Evolutionary conservation across 305 asterid species (phyloP).

Genomic region (Solanum aculeatissimum): DNA sequence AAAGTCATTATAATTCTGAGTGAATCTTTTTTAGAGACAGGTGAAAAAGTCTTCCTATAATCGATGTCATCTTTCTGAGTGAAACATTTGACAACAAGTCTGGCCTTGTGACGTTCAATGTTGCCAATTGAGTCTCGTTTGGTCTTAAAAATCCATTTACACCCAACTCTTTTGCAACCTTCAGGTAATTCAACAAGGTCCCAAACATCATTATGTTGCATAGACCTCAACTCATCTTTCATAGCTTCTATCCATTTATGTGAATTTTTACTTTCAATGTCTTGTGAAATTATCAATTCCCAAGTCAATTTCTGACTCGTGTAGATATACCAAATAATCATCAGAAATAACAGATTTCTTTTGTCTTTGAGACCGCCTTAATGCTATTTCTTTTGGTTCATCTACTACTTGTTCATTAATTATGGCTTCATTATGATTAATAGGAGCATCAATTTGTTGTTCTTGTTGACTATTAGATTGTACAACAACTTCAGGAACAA

Average conservation of each 20-base stretch:
- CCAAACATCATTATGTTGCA: not conserved
- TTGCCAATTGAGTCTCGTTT: not conserved
- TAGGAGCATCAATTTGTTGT: not conserved
- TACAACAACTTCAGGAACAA: not conserved
- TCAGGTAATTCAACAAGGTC: not conserved
- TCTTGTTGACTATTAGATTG: not conserved
- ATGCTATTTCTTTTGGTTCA: not conserved
- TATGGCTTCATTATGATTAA: not conserved
- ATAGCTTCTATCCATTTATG: not conserved
- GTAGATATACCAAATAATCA: not conserved
- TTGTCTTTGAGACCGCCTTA: not conserved
- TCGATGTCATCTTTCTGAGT: not conserved
- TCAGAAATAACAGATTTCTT: not conserved
- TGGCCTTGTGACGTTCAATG: not conserved
- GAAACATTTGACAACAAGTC: not conserved
- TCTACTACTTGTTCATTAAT: not conserved
- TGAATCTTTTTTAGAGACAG: too few relatives aligned
- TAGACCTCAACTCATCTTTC: not conserved
- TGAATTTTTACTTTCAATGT: not conserved
- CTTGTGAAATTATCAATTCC: not conserved
- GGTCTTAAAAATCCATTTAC: not conserved
- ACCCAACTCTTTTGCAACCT: not conserved
- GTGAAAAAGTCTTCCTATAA: not conserved
- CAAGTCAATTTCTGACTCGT: not conserved
- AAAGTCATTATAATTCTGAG: not conserved